Evolutionary conservation across 257 asterid genomes (phyloP).

Genomic region (Rauvolfia tetraphylla): DNA sequence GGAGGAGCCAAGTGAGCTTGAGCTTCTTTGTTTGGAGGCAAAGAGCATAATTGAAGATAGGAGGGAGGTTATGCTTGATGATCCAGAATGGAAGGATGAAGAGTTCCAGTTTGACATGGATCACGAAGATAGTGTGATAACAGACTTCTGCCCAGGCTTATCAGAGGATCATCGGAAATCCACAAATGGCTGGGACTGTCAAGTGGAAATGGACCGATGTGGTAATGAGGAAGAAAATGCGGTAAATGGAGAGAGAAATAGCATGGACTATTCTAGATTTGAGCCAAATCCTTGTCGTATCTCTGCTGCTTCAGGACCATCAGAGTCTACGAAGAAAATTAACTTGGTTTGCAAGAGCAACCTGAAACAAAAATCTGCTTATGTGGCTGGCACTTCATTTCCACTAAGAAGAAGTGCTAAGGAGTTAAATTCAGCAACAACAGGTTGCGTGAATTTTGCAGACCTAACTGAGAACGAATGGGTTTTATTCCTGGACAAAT

Average conservation of each 20-base stretch:
- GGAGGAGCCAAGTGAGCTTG: slow-evolving; percentile 22
- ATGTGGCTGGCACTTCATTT: slow-evolving; percentile 1
- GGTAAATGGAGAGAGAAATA: neutral
- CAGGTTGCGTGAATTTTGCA: slow-evolving; percentile 11
- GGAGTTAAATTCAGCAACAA: slow-evolving; percentile 5
- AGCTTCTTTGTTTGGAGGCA: slow-evolving; percentile 17
- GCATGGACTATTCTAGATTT: neutral
- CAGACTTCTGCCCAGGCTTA: neutral
- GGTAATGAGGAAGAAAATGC: slow-evolving; percentile 2
- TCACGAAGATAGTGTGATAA: neutral
- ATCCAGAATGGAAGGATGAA: neutral
- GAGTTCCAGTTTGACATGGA: slow-evolving; percentile 22
- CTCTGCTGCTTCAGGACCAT: neutral
- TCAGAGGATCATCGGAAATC: neutral
- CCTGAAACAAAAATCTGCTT: neutral
- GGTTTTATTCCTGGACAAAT: slow-evolving; percentile 10
- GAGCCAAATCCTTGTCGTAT: neutral
- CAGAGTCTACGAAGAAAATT: neutral
- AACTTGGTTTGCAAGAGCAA: neutral
- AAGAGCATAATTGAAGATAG: slow-evolving; percentile 9
- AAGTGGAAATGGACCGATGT: neutral
- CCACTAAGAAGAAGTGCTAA: slow-evolving; percentile 11
- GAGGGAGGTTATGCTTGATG: slow-evolving; percentile 3
- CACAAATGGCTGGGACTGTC: neutral
- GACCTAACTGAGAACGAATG: slow-evolving; percentile 15